A percentile compares a stretch with the other conserved stretches of the same genome.
phyloP scores from a whole-genome alignment of 2,329 filamentous ascomycete species.

The Neonectria coccinea region DNA sequence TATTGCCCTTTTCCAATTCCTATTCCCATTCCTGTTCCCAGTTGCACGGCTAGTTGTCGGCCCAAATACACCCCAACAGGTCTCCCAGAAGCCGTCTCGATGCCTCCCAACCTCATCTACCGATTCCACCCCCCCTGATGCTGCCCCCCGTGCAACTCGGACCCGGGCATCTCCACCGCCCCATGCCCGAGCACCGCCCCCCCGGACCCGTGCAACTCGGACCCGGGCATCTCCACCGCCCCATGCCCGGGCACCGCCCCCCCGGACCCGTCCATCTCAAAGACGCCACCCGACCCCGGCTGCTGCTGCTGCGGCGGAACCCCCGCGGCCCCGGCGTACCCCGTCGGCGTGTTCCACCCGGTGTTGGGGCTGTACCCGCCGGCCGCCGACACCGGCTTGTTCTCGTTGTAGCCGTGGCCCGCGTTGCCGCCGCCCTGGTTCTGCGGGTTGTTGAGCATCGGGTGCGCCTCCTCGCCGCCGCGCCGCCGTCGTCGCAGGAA shows the following conservation, averaged over 20 bases:
- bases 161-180: slow-evolving; percentile 21
- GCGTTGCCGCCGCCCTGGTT: slow-evolving; percentile 32
- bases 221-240: slow-evolving; percentile 21
- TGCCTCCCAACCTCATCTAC: background rate
- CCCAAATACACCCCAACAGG: background rate
- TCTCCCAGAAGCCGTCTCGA: background rate
- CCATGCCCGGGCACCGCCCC: background rate
- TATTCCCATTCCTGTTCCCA: slow-evolving; percentile 8
- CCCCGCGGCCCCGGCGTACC: slow-evolving; percentile 14
- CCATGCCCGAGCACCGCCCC: background rate
- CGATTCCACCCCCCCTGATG: background rate
- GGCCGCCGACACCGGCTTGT: slow-evolving; percentile 4
- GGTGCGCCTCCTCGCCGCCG: slow-evolving; percentile 45
- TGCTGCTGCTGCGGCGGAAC: background rate
- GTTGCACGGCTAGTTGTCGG: background rate
- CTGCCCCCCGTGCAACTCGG: slow-evolving; percentile 4
- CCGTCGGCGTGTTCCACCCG: slow-evolving; percentile 23
- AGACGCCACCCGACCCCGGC: slow-evolving; percentile 8
- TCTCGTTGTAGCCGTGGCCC: slow-evolving; percentile 21
- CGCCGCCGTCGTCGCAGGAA: slow-evolving; percentile 47
- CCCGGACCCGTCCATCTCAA: slow-evolving; percentile 42
- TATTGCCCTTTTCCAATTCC: background rate
- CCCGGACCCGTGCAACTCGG: slow-evolving; percentile 31
- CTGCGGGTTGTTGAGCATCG: slow-evolving; percentile 44
- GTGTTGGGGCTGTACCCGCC: slow-evolving; percentile 18